These are phyloP conservation scores for Lentinula sp. DNA, from an alignment of 768 basidiomycete genomes.

Conservation along the genomic window DNA sequence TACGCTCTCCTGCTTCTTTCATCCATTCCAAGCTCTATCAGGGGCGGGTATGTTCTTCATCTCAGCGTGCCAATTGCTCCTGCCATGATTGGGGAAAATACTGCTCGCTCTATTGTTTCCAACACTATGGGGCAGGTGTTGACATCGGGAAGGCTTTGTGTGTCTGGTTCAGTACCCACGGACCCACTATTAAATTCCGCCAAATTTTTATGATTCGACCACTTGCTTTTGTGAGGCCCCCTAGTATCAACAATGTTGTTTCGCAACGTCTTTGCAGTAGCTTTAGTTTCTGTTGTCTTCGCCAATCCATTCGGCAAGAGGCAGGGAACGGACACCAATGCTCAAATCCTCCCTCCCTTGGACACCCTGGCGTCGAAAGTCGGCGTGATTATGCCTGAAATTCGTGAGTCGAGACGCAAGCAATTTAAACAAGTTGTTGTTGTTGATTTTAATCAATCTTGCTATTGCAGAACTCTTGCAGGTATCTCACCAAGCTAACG, in stretches of 20 bases:
- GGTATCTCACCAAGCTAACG: conserved; percentile 22
- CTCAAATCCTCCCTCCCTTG: conserved; percentile 20
- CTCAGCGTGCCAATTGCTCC: neutral
- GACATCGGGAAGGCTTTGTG: neutral
- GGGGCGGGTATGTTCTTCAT: neutral
- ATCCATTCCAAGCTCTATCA: neutral
- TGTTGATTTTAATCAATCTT: neutral
- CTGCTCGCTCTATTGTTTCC: neutral
- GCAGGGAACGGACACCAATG: conserved; percentile 27
- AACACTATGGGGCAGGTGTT: neutral
- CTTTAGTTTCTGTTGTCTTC: conserved; percentile 18
- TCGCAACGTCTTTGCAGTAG: conserved; percentile 21
- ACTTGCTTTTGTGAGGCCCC: conserved; percentile 3
- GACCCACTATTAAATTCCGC: neutral
- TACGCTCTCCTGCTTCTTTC: neutral
- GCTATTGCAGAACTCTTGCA: conserved; percentile 19
- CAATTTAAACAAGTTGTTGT: neutral
- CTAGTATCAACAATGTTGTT: conserved; percentile 21
- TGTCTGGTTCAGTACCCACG: neutral
- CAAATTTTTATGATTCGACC: neutral
- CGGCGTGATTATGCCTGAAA: conserved; percentile 16
- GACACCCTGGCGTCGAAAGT: conserved; percentile 18
- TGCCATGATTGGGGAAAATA: conserved; percentile 1
- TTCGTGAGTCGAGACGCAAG: conserved; percentile 16
- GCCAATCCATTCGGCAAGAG: conserved; percentile 23